These are phyloP conservation scores for Nissolia schottii DNA, from an alignment of 306 rosid genomes.

Conservation along the genomic window DNA sequence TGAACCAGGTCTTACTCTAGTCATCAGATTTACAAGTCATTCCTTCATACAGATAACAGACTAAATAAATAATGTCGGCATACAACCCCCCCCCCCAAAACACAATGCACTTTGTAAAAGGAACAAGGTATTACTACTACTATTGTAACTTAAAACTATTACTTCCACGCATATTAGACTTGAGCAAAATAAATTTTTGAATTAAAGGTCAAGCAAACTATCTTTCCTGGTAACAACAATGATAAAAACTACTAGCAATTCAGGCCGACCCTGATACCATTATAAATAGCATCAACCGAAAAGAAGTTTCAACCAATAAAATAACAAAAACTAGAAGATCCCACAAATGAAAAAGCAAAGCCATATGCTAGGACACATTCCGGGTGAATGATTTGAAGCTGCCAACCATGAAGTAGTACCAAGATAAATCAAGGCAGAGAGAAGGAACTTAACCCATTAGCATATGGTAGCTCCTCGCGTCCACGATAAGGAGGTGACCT, in stretches of 20 bases:
- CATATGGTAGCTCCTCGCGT: conserved; percentile 65
- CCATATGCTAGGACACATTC: background rate
- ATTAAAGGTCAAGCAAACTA: background rate
- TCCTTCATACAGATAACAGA: background rate
- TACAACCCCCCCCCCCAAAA: too few species aligned
- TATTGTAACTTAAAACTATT: background rate
- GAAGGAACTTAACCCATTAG: conserved; percentile 60
- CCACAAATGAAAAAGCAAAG: background rate
- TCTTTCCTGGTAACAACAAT: background rate
- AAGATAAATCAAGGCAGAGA: background rate
- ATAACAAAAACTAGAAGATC: background rate
- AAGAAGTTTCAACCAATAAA: background rate
- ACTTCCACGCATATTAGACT: background rate
- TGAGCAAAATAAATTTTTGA: background rate
- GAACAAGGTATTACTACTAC: background rate
- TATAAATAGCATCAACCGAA: background rate
- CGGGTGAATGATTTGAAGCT: background rate
- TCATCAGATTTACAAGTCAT: background rate
- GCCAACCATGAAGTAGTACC: background rate
- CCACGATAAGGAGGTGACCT: conserved; percentile 89
- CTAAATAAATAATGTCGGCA: background rate
- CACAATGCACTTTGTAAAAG: background rate
- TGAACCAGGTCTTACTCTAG: background rate
- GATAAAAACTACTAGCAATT: background rate
- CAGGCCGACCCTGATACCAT: background rate